Evolutionary conservation across 352 stramenopile species (phyloP), one percentile per base, ranked within the genome.

Genomic region (Globisporangium carolinianum): DNA sequence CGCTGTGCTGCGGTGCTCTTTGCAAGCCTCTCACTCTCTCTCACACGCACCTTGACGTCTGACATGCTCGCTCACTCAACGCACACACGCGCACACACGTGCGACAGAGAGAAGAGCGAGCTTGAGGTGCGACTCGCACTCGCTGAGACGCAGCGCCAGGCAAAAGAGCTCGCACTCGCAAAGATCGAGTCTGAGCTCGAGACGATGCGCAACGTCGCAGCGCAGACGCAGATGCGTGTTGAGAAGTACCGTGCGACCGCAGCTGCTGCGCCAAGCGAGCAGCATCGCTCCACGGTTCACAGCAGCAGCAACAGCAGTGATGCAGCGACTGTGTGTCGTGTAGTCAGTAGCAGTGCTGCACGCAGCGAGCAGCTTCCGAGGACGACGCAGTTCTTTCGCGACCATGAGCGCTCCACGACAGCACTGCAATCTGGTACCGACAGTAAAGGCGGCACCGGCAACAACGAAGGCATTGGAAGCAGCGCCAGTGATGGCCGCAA

Each of bases 91-190:
- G 41, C 4, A 63, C 15, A 55, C 7, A 42, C 10, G 38, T 11
- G 38, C 10, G 6, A 11, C 48, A 88, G 78, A 54, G 75, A 86
- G 37, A 84, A 83, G 39, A 70, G 64, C 36, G 66, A 65, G n/a
- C 35, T 74, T 0, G 73, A 88, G 61, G 73, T 85, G 47, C 71
- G 71, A 10, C 56, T 88, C 12, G 63, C 62, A 0, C 51, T 57
- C 5, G 65, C 53, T 15, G 68, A 83, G 55, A 83, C 63, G 15
- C 69, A 77, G 7, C 58, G 72, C 0, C 61, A 68, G 36, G 62
- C 62, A 1, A 74, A 73, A 58, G 78, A 85, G 17, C 43, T 73
- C 41, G 68, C 69, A 2, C 42, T 80, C 0, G 38, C 48, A 5
- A 73, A 72, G 36, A 62, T 79, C 6, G 68, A 73, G 53, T 41